These are phyloP conservation scores for Dothiorella sarmentorum DNA, from an alignment of 2,329 filamentous ascomycete species.

Conservation along the genomic window DNA sequence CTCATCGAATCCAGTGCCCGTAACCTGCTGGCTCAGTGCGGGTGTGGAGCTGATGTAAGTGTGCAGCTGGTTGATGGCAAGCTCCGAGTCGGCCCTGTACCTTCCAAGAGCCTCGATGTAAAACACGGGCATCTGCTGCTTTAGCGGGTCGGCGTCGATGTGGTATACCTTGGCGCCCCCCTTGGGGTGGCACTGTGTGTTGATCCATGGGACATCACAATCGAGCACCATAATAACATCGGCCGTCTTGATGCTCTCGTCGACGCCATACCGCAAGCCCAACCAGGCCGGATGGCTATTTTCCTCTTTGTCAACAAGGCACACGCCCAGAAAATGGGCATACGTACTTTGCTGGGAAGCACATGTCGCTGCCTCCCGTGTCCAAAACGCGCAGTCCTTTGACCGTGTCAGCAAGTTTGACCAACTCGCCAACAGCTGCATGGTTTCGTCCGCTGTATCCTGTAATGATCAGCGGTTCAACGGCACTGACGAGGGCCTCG, in stretches of 20 bases:
- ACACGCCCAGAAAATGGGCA: not conserved
- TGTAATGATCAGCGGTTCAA: slow-evolving; percentile 66
- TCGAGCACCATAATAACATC: slow-evolving; percentile 84
- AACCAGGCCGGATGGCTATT: slow-evolving; percentile 54
- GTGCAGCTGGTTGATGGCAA: slow-evolving; percentile 66
- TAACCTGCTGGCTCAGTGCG: slow-evolving; percentile 40
- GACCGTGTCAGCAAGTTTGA: slow-evolving; percentile 64
- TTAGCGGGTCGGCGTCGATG: slow-evolving; percentile 64
- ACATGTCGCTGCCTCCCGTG: slow-evolving; percentile 76
- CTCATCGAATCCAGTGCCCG: slow-evolving; percentile 38
- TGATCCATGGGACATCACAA: slow-evolving; percentile 91
- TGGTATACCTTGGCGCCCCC: slow-evolving; percentile 59
- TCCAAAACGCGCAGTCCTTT: slow-evolving; percentile 70
- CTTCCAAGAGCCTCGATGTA: slow-evolving; percentile 53
- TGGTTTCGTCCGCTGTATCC: slow-evolving; percentile 72
- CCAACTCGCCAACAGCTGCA: slow-evolving; percentile 57
- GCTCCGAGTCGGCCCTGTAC: slow-evolving; percentile 51
- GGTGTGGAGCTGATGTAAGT: slow-evolving; percentile 54
- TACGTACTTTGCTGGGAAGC: slow-evolving; percentile 56
- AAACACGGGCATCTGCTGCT: slow-evolving; percentile 59
- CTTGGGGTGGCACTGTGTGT: slow-evolving; percentile 65
- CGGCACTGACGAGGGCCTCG: slow-evolving; percentile 59
- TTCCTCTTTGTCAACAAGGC: not conserved
- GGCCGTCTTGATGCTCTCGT: slow-evolving; percentile 69
- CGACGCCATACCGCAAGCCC: slow-evolving; percentile 68